Evolutionary conservation across 495 filamentous ascomycete species (phyloP), one percentile per base, ranked within the genome.

Genomic region (Penicillium chermesinum): DNA sequence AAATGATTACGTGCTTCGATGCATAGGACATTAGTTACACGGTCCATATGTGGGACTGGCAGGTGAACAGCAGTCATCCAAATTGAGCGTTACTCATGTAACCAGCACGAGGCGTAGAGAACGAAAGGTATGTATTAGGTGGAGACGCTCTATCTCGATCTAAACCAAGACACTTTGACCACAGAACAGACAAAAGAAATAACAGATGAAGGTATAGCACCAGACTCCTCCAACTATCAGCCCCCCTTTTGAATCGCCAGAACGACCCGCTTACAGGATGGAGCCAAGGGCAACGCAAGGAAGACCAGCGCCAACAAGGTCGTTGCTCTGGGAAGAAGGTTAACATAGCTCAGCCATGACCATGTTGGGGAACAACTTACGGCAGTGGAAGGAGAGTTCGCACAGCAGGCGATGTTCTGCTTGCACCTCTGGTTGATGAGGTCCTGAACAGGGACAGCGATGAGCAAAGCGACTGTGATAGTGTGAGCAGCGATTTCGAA

Each of bases 361-460:
- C 9, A 34, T 5, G 17, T 7, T 17, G 17, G 32, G 16, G 16
- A 27, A 15, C 22, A 7, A 56, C 72, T 58, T 50, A 68, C 70
- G 49, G 74, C 66, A 18, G 40, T 49, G 48, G 61, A 63, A 15
- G 59, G 62, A 44, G 66, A 71, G 57, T 69, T 59, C 63, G 60
- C 73, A 76, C 49, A 52, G 67, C 75, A 77, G 49, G 73, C 75
- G 54, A 73, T 65, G 55, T 71, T 74, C 69, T 76, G 71, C 66
- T 76, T 76, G 69, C 75, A 78, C 53, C 69, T 52, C 63, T 62
- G 66, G 57, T 77, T 62, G 47, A 77, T 58, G 21, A 74, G 15
- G 46, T 78, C 72, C 44, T 66, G 45, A 14, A 70, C 15, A 39
- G 63, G 59, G 45, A 78, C 49, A 17, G 59, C 58, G n/a, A 62